Conservation (phyloP, 495 filamentous ascomycete genomes). For the Tuber borchii region DNA sequence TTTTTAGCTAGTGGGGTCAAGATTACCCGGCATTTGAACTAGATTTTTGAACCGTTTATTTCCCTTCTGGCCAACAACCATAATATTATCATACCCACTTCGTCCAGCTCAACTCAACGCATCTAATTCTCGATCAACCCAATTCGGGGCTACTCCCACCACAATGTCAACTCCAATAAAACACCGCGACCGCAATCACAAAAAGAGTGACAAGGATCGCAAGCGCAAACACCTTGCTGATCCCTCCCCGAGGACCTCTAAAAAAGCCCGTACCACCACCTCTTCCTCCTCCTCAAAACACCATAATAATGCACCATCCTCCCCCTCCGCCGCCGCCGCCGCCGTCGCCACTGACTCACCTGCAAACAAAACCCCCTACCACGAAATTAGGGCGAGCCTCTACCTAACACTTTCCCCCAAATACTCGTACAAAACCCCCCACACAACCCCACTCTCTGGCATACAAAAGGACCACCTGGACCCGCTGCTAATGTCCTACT, state of each 20-base stretch:
- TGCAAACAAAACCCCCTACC: constrained; percentile 52
- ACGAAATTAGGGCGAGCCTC: constrained; percentile 56
- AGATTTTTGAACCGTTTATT: neutral
- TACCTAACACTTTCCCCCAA: constrained; percentile 65
- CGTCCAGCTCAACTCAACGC: constrained; percentile 28
- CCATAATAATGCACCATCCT: constrained; percentile 11
- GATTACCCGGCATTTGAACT: constrained; percentile 28
- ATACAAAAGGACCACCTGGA: constrained; percentile 58
- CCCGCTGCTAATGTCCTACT: constrained; percentile 68
- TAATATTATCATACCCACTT: constrained; percentile 5
- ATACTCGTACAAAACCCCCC: constrained; percentile 36
- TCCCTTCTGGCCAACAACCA: no score
- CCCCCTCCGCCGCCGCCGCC: neutral
- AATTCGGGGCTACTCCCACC: neutral
- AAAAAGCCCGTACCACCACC: constrained; percentile 40
- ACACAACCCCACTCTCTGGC: constrained; percentile 34
- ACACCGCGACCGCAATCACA: constrained; percentile 53
- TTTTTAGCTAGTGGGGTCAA: neutral
- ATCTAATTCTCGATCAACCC: neutral
- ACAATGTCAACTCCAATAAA: constrained; percentile 37
- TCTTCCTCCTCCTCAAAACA: constrained; percentile 13
- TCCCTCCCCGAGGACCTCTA: constrained; percentile 39
- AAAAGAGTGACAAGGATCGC: constrained; percentile 48
- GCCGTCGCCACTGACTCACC: neutral
- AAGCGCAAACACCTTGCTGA: constrained; percentile 46